A percentile compares a stretch with the other conserved stretches of the same genome.
Conservation (phyloP, 2,329 filamentous ascomycete species). For the Dactylellina parvicollis region DNA sequence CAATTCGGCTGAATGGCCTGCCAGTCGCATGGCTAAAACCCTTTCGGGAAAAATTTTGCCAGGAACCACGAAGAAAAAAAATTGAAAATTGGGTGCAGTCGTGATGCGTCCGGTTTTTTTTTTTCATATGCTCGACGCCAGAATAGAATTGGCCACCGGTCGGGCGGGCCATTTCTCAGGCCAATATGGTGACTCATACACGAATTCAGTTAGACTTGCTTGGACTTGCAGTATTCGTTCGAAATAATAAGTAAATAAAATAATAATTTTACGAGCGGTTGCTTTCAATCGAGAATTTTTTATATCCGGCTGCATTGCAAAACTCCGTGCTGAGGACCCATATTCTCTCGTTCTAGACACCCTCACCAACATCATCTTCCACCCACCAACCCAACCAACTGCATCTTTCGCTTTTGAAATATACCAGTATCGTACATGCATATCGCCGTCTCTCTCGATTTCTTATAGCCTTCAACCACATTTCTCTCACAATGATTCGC, state of each 20-base stretch:
- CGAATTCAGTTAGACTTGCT: conserved; percentile 7
- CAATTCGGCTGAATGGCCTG: conserved; percentile 59
- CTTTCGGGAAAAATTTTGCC: conserved; percentile 31
- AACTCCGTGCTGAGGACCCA: conserved; percentile 38
- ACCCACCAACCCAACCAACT: not conserved
- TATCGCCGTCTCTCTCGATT: conserved; percentile 6
- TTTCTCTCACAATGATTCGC: conserved; percentile 38
- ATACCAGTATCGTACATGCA: conserved; percentile 34
- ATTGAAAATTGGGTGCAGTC: conserved; percentile 11
- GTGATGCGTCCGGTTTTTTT: conserved; percentile 13
- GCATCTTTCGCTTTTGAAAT: too few relatives aligned
- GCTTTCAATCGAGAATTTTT: conserved; percentile 17
- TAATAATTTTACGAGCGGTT: too few relatives aligned
- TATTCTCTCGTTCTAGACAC: conserved; percentile 14
- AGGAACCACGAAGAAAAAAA: conserved; percentile 18
- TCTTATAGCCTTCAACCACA: conserved; percentile 4
- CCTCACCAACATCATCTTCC: conserved; percentile 13
- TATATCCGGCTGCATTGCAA: conserved; percentile 20
- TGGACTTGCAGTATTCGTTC: conserved; percentile 12
- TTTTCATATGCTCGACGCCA: conserved; percentile 25
- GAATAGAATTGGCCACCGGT: conserved; percentile 48
- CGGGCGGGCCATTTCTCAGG: conserved; percentile 26
- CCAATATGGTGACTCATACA: conserved; percentile 18
- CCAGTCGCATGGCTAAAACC: conserved; percentile 62
- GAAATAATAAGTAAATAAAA: too few relatives aligned